Base-by-base conservation (phyloP, 371 early-diverging fungal genomes). In the Zancudomyces culisetae region DNA sequence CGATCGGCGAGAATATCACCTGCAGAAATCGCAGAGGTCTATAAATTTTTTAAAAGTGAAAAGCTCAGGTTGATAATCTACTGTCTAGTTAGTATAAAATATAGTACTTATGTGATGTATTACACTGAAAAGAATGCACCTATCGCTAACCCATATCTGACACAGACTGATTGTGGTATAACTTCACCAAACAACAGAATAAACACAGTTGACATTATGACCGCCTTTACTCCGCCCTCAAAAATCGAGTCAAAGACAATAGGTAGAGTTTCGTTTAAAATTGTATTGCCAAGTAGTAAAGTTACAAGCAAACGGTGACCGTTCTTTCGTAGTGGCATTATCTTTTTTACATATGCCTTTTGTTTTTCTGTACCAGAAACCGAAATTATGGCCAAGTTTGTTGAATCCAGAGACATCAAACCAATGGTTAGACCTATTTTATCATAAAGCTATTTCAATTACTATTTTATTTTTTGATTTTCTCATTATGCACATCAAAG, bases 111-210 rank as follows among this genome's bases (percentile, higher is more conserved):
- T 6, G 6, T 35, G 6, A 10, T 15, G 15, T 10, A 6, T 35
- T 35, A 35, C 35, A 35, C 15, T 10, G 84, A 80, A 63, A 88
- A 81, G 29, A 76, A 71, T 0, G 86, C 84, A 1, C 89, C 89
- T 13, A 88, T 76, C 2, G 75, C 74, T 41, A 88, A 66, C 1
- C 87, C 85, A 54, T 87, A 77, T 3, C 82, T 70, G 8, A 84
- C 78, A 53, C 85, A 87, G 4, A 87, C 68, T 2, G 89, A 81
- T 53, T 88, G 85, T 27, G 89, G 89, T 41, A 88, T 77, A 53
- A 88, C 82, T 80, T 92, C 94, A 55, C 92, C 93, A 70, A 95
- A 92, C 19, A 93, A 65, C 41, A 92, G 85, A 56, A 95, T 83
- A 40, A 88, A 61, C 0, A 73, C 80, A 1, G 90, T 90, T 1